These are phyloP conservation scores for Colletotrichum chrysophilum DNA, from an alignment of 2,329 filamentous ascomycete species.

Conservation along the genomic window DNA sequence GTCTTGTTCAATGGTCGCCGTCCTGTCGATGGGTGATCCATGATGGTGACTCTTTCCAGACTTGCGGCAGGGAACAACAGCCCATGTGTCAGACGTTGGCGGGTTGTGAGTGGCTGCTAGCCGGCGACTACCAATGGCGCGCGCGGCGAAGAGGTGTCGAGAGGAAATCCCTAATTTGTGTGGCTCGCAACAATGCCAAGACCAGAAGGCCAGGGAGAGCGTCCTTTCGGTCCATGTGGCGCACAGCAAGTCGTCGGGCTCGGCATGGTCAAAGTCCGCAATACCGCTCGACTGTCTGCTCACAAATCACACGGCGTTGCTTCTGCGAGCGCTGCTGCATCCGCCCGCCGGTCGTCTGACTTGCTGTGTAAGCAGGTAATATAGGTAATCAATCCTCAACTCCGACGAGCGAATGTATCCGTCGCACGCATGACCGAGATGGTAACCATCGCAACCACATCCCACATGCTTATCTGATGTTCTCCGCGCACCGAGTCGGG, in stretches of 20 bases:
- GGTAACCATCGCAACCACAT: slow-evolving; percentile 13
- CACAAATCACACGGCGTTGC: slow-evolving; percentile 5
- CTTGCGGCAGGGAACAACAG: not conserved
- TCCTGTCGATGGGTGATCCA: slow-evolving; percentile 1
- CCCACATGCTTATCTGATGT: slow-evolving; percentile 2
- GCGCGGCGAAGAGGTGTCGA: not conserved
- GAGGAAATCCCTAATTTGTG: not conserved
- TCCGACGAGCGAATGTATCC: not conserved
- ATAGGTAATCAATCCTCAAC: not conserved
- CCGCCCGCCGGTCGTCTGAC: not conserved
- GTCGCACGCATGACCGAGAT: not conserved
- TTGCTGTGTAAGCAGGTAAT: slow-evolving; percentile 13
- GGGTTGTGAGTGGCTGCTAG: not conserved
- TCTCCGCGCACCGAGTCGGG: not conserved
- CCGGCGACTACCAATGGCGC: not conserved
- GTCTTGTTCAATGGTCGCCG: not conserved
- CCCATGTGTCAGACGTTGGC: not conserved
- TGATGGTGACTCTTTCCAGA: not conserved
- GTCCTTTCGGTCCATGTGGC: not conserved
- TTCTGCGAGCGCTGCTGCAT: not conserved
- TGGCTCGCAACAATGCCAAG: slow-evolving; percentile 5
- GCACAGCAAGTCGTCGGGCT: slow-evolving; percentile 1
- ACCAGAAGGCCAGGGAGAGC: not conserved
- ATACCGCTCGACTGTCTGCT: not conserved
- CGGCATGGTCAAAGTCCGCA: slow-evolving; percentile 15